Percentiles rank a stretch among this genome's conserved stretches.
Conservation (phyloP, 1,139 yeast species). For the Taphrina wiesneri region DNA sequence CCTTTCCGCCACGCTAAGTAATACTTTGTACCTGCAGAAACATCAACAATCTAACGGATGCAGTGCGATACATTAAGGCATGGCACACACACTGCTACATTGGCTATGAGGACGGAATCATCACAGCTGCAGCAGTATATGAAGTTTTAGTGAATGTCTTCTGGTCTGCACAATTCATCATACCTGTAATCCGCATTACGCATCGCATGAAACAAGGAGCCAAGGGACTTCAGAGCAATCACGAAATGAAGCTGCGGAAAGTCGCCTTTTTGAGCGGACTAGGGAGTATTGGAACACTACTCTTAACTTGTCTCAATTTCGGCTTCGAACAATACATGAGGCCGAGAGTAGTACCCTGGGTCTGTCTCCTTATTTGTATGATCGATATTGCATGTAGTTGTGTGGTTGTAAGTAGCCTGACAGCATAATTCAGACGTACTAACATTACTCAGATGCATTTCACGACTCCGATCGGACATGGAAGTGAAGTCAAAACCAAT, state of each 20-base stretch:
- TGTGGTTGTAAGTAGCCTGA: background rate
- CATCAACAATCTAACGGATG: background rate
- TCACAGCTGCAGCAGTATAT: background rate
- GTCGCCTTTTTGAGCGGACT: background rate
- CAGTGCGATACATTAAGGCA: background rate
- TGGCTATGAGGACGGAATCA: background rate
- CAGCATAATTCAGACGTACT: too few species aligned
- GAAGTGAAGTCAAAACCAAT: too few species aligned
- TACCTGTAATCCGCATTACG: background rate
- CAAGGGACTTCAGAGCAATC: background rate
- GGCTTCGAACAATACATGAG: background rate
- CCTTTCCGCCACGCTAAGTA: background rate
- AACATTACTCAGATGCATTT: background rate
- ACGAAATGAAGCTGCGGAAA: background rate
- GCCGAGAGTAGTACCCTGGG: background rate
- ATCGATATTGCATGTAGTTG: background rate
- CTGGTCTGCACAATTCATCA: background rate
- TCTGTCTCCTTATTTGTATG: background rate
- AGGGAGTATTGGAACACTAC: background rate
- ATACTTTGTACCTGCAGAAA: background rate
- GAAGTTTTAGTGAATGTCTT: background rate
- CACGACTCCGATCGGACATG: background rate
- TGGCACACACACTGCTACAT: background rate
- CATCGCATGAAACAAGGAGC: background rate
- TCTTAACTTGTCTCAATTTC: background rate